Percentiles rank a stretch among this genome's conserved stretches.
Evolutionary conservation across 73 alveolate species (phyloP).

Genomic region (Paramecium pentaurelia): DNA sequence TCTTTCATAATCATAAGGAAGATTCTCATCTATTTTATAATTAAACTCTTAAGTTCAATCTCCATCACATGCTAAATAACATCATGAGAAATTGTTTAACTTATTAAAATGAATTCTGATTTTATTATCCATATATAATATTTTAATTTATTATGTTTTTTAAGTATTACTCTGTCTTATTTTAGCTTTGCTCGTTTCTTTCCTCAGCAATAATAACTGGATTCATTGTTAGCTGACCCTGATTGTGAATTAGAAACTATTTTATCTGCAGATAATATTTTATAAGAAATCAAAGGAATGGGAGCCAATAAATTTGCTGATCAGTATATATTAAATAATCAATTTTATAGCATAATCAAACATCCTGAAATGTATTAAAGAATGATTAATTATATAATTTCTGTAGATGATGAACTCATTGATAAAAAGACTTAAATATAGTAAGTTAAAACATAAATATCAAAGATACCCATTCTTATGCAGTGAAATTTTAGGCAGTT

Average conservation of each 20-base stretch:
- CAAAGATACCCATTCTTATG: constrained; percentile 10
- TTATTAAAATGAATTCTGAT: neutral
- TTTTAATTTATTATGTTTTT: constrained; percentile 1
- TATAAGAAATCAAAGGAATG: constrained; percentile 27
- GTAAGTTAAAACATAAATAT: neutral
- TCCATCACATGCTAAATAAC: neutral
- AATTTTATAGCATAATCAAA: neutral
- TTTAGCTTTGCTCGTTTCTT: constrained; percentile 30
- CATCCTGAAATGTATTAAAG: constrained; percentile 18
- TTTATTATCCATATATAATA: neutral
- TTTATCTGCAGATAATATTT: neutral
- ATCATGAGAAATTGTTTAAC: neutral
- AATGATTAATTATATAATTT: neutral
- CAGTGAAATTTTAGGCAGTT: constrained; percentile 23
- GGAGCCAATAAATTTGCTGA: constrained; percentile 50
- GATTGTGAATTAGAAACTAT: constrained; percentile 8
- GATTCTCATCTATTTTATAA: neutral
- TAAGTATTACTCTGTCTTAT: neutral
- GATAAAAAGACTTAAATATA: neutral
- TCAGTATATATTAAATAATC: neutral
- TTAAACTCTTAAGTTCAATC: neutral
- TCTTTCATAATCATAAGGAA: neutral
- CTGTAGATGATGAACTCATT: neutral
- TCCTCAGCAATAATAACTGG: constrained; percentile 19
- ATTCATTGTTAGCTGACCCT: neutral